Evolutionary conservation across 1,139 yeast species (phyloP), one percentile per base, ranked within the genome.

Genomic region (Yamadazyma atmosphaerica): DNA sequence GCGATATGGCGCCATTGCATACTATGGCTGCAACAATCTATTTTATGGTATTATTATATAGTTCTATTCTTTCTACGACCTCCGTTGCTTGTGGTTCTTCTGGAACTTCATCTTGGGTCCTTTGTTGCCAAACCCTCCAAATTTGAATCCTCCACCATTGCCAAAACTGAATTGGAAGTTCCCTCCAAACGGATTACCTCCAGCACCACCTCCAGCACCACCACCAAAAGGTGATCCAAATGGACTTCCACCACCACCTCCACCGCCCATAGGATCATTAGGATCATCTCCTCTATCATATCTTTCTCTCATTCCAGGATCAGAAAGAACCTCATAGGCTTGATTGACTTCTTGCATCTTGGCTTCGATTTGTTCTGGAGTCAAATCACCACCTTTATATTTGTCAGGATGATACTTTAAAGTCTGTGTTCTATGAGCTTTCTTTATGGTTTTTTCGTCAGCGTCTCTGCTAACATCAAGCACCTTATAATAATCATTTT

Each of bases 321-420:
- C 79, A 8, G 90, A 77, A 34, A 92, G 68, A 3, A 85, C 82
- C 55, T 90, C 98, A 58, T 92, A 90, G 0, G 98, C 98, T 56
- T 85, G 88, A 60, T 92, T 92, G 47, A 92, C 86, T 37, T 84
- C 90, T 41, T 95, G 89, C 94, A 92, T 92, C 53, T 86, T 87
- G 33, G 69, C 68, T 59, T 88, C 95, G 29, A 85, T 84, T 45
- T 85, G 77, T 19, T 83, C 89, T n/a, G 79, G 74, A 2, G 79
- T 63, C 47, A 85, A 55, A 28, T 81, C 88, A 22, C 81, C 82
- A 2, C 74, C 74, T 55, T 80, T 82, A 54, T 83, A 79, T 61
- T 92, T 90, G 61, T 92, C 98, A 0, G 98, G 98, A 55, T 92
- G 98, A 58, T 75, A 86, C 55, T 82, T 81, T 54, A 85, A 81